Evolutionary conservation across 2,329 filamentous ascomycete genomes (phyloP), one percentile per base, ranked within the genome.

Genomic region (Leptosphaerulina australis): DNA sequence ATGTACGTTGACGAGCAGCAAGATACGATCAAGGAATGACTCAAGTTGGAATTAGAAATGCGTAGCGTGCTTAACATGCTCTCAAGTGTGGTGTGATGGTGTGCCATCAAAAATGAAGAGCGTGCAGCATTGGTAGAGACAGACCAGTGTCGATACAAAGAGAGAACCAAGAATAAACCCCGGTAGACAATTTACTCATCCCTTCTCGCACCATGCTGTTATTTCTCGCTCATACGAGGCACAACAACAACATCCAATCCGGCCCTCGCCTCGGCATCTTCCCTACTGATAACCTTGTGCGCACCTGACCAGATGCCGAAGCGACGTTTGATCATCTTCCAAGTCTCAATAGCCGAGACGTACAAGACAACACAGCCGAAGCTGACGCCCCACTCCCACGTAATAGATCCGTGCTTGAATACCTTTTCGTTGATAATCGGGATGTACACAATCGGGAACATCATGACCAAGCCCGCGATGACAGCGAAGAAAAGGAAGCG

Each of bases 341-440:
- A 79, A 28, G 57, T 68, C 62, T 79, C 75, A 12, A 78, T 74
- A 0, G 71, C 67, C 8, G 66, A 62, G 1, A 78, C 56, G 50
- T 77, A 78, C 2, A 72, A 61, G 2, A 74, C 68, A 7, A 76
- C 61, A 15, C 70, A 73, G 11, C 65, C 74, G 41, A 75, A 69
- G 12, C 74, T 71, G 17, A 79, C 62, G 12, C 73, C 75, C 77
- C 76, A 79, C 56, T 79, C 76, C 76, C 76, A 78, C 1, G 63
- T 69, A 44, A 79, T 71, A 1, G 63, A 56, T 10, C 62, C 59
- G 45, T 79, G 77, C 46, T 76, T 75, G 67, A 79, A 79, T 5
- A 79, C 76, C 44, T 72, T 63, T 20, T 65, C 59, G 50, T 79
- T 78, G 56, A 79, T 72, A 30, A 77, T 60, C 0, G 76, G 76